Evolutionary conservation across 345 rosid genomes (phyloP).

Genomic region (Rhizophora apiculata): DNA sequence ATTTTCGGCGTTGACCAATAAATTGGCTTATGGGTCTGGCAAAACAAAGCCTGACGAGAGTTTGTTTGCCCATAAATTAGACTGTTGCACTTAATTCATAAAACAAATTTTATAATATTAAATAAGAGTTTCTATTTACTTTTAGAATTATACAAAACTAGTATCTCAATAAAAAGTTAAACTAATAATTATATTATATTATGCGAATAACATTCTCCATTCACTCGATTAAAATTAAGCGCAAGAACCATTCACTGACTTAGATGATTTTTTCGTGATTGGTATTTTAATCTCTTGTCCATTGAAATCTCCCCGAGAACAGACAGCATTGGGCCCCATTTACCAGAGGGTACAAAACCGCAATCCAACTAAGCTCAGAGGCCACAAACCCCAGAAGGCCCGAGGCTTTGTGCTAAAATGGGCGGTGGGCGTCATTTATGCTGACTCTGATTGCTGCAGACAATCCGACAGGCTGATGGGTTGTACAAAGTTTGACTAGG

Average conservation of each 20-base stretch:
- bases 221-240: too few species aligned
- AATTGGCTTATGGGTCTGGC: too few species aligned
- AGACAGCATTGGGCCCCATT: neutral
- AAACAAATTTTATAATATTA: too few species aligned
- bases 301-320: neutral
- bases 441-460: slow-evolving; percentile 9
- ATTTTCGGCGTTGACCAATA: too few species aligned
- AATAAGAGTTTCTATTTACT: too few species aligned
- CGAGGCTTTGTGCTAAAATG: slow-evolving; percentile 5
- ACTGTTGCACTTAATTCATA: too few species aligned
- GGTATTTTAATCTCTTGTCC: neutral
- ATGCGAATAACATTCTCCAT: too few species aligned
- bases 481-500: slow-evolving; percentile 5
- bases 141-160: too few species aligned
- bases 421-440: neutral
- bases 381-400: neutral
- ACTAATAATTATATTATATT: too few species aligned
- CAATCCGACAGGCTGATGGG: slow-evolving; percentile 3
- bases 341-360: neutral
- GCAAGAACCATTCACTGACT: too few species aligned
- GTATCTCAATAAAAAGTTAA: too few species aligned
- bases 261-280: neutral
- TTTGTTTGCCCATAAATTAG: neutral
- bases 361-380: slow-evolving; percentile 1
- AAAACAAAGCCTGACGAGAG: too few species aligned